A percentile compares a stretch with the other conserved stretches of the same genome.
These are phyloP conservation scores for Papiliotrema terrestris DNA, from an alignment of 1,284 basidiomycete genomes.

Conservation along the genomic window DNA sequence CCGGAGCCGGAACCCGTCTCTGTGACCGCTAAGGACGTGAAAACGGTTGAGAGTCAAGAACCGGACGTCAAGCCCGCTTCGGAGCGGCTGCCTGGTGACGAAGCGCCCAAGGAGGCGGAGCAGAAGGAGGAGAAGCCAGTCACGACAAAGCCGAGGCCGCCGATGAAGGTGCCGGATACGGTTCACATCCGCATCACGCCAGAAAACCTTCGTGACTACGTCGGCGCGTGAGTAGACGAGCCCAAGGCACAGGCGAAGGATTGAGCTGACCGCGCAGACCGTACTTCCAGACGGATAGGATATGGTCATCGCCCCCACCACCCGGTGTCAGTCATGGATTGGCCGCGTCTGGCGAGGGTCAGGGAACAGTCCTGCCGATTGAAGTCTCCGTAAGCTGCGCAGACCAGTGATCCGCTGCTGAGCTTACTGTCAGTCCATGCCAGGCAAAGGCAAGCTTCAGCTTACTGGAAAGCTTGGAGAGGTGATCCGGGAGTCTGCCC, in stretches of 20 bases:
- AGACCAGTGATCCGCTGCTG: too few relatives aligned
- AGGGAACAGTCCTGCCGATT: slow-evolving; percentile 94
- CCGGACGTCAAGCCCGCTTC: slow-evolving; percentile 48
- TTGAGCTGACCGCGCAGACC: slow-evolving; percentile 48
- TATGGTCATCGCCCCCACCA: slow-evolving; percentile 78
- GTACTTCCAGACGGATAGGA: slow-evolving; percentile 89
- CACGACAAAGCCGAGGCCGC: slow-evolving; percentile 72
- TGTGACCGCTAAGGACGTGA: slow-evolving; percentile 9
- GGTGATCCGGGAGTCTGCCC: slow-evolving; percentile 92
- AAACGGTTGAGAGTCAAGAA: slow-evolving; percentile 44
- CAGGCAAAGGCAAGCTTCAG: slow-evolving; percentile 82
- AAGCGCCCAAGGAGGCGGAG: slow-evolving; percentile 20
- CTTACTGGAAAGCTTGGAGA: slow-evolving; percentile 96
- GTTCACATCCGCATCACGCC: slow-evolving; percentile 79
- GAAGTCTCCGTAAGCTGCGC: slow-evolving; percentile 71
- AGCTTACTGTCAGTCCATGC: slow-evolving; percentile 65
- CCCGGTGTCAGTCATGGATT: slow-evolving; percentile 91
- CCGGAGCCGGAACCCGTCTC: slow-evolving; percentile 58
- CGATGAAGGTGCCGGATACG: slow-evolving; percentile 73
- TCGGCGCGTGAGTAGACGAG: slow-evolving; percentile 62
- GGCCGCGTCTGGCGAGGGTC: slow-evolving; percentile 93
- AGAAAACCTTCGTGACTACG: slow-evolving; percentile 90
- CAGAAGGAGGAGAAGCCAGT: slow-evolving; percentile 31
- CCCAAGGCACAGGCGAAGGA: not conserved
- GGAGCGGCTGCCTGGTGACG: slow-evolving; percentile 43